Base-by-base conservation (phyloP, 164 flowering plant species). In the Berberis vulgaris region DNA sequence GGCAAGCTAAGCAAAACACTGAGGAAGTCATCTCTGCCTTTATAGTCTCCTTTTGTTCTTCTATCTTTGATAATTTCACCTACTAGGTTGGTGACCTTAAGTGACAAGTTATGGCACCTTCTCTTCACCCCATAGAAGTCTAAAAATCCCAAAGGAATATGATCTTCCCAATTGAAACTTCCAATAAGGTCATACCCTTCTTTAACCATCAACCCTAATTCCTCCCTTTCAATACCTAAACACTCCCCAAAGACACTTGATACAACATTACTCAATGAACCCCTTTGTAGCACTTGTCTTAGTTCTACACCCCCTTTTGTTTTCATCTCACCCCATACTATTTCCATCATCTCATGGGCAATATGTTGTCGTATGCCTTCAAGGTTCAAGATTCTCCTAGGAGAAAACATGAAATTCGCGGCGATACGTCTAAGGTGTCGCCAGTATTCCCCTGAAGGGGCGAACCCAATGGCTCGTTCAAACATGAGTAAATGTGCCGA, bases 391-490 rank as follows among this genome's bases (percentile, higher is more conserved):
- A 92, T 77, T 69, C 86, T 79, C 75, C 72, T 77, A 0, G 96
- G 96, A 8, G 86, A 81, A 72, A 92, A 89, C 85, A 92, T 72
- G 74, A 85, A 75, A 45, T 26, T 75, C 0, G 91, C 78, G 0
- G 93, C 86, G 2, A 89, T 69, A 45, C 88, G 60, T 0, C 96
- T 69, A 0, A 92, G 83, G 59, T 73, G 75, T 42, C 86, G 71
- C 98, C 98, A 92, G 71, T 92, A 80, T 2, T 70, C 68, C 1
- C 93, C 95, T 1, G 83, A 74, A 13, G 96, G 91, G 26, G 98
- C 89, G 49, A 89, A 92, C 3, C 98, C 98, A 50, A 92, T 85
- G 64, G 98, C 96, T 0, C 89, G 86, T 57, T 89, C 86, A 49
- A 92, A 92, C 89, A 92, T 82, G 41, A 92, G 77, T n/a, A 72